These are phyloP conservation scores for Yarrowia sp. DNA, from an alignment of 805 yeast species.

Conservation along the genomic window DNA sequence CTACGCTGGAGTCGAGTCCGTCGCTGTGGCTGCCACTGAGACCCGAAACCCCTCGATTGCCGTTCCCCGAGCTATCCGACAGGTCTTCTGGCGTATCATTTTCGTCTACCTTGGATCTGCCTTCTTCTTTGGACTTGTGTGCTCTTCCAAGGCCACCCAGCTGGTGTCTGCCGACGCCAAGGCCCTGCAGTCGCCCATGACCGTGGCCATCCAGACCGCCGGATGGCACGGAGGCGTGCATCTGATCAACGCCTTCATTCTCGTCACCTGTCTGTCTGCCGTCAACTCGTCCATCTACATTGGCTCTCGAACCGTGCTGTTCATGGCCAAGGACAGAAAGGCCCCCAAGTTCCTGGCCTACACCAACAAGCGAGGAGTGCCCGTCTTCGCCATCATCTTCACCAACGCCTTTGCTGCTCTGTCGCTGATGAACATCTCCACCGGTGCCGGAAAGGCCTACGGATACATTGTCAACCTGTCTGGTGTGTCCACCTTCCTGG, in stretches of 20 bases:
- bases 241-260: constrained; percentile 66
- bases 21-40: constrained; percentile 71
- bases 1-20: constrained; percentile 65
- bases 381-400: constrained; percentile 63
- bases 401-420: constrained; percentile 63
- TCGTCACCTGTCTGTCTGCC: constrained; percentile 70
- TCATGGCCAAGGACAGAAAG: constrained; percentile 65
- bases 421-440: constrained; percentile 62
- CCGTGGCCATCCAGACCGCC: constrained; percentile 57
- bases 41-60: constrained; percentile 66
- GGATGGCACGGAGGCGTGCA: constrained; percentile 62
- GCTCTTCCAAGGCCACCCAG: constrained; percentile 60
- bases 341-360: constrained; percentile 64
- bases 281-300: constrained; percentile 72
- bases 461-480: constrained; percentile 65
- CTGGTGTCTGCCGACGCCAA: constrained; percentile 55
- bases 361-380: constrained; percentile 67
- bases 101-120: constrained; percentile 65
- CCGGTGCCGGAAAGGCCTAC: constrained; percentile 69
- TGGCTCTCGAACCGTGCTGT: constrained; percentile 71
- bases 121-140: constrained; percentile 65
- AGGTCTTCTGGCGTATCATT: constrained; percentile 62
- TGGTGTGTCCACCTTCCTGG: constrained; percentile 72
- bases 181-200: constrained; percentile 59
- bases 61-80: constrained; percentile 66